These are phyloP conservation scores for Phyllosticta capitalensis DNA, from an alignment of 2,329 filamentous ascomycete genomes.

Conservation along the genomic window DNA sequence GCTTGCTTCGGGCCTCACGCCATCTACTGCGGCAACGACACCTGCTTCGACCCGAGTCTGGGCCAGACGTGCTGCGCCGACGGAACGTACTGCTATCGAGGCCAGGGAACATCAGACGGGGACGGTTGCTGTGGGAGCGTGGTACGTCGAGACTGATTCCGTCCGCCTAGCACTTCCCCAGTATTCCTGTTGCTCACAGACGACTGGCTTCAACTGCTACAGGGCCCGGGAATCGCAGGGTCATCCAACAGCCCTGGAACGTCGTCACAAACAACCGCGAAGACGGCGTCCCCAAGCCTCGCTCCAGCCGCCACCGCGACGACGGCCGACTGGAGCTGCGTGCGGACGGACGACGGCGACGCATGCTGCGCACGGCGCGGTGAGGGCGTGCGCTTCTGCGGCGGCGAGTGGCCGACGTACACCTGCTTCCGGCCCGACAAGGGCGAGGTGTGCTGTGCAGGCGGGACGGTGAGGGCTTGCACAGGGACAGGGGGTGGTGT, in stretches of 20 bases:
- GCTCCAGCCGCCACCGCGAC: neutral
- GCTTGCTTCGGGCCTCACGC: slow-evolving; percentile 7
- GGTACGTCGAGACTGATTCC: neutral
- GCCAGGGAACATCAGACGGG: neutral
- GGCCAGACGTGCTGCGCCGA: slow-evolving; percentile 10
- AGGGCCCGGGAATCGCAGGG: neutral
- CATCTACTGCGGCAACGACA: slow-evolving; percentile 1
- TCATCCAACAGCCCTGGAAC: neutral
- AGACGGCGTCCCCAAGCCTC: neutral
- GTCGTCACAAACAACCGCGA: neutral
- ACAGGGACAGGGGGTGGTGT: neutral
- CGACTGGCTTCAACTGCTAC: slow-evolving; percentile 1
- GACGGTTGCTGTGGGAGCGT: neutral
- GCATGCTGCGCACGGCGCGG: slow-evolving; percentile 8
- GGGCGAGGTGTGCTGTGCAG: slow-evolving; percentile 10
- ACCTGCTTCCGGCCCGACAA: slow-evolving; percentile 5
- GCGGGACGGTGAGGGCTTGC: neutral
- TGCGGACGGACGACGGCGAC: slow-evolving; percentile 1
- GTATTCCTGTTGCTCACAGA: neutral
- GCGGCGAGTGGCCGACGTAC: slow-evolving; percentile 1
- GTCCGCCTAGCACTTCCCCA: neutral
- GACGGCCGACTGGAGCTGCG: slow-evolving; percentile 1
- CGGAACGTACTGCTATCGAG: neutral
- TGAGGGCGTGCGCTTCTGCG: slow-evolving; percentile 1
- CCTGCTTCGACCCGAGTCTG: slow-evolving; percentile 8